phyloP scores from a whole-genome alignment of 2,329 filamentous ascomycete genomes.

The Hypoxylon sp. region DNA sequence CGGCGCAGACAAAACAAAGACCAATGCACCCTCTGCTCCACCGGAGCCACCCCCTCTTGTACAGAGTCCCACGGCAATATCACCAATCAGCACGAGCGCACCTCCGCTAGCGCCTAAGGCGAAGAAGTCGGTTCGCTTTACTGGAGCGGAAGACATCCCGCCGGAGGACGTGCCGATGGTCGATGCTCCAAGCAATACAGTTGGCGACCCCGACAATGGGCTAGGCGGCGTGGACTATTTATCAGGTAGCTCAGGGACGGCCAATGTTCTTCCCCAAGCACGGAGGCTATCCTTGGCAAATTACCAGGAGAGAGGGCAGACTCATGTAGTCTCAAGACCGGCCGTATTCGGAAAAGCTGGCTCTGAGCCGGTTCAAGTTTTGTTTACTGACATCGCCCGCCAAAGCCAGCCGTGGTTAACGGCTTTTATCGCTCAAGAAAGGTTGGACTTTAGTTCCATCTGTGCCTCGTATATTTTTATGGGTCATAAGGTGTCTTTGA shows the following conservation, averaged over 20 bases:
- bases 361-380: conserved; percentile 44
- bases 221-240: conserved; percentile 44
- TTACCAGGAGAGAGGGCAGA: conserved; percentile 49
- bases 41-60: conserved; percentile 21
- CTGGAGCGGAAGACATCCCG: conserved; percentile 43
- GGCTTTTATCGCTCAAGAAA: conserved; percentile 46
- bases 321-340: conserved; percentile 48
- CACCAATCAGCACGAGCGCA: conserved; percentile 14
- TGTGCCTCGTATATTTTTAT: conserved; percentile 50
- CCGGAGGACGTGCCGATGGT: conserved; percentile 20
- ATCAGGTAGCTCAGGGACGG: conserved; percentile 12
- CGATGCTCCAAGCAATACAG: conserved; percentile 35
- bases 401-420: conserved; percentile 47
- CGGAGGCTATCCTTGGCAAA: conserved; percentile 47
- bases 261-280: conserved; percentile 7
- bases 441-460: conserved; percentile 45
- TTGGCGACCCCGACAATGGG: conserved; percentile 15
- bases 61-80: conserved; percentile 33
- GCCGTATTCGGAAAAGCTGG: conserved; percentile 48
- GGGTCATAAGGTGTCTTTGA: conserved; percentile 29
- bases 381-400: conserved; percentile 50
- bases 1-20: conserved; percentile 20
- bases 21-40: conserved; percentile 11
- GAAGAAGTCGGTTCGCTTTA: conserved; percentile 59
- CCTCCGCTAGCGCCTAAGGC: conserved; percentile 46